phyloP scores from a whole-genome alignment of 768 basidiomycete species.

The Boletellus sp. region DNA sequence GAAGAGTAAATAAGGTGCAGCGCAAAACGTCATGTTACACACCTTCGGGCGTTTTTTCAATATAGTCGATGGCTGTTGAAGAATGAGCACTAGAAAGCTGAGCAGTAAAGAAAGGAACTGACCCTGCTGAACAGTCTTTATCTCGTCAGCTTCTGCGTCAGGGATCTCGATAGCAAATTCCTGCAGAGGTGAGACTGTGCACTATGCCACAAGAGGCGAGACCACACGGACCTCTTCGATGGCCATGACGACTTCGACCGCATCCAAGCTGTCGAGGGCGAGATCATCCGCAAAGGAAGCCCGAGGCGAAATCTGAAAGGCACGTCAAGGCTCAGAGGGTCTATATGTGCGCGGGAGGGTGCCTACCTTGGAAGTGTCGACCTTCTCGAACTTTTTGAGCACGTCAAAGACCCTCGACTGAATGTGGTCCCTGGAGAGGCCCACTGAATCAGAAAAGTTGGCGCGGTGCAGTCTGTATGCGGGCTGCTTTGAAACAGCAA shows the following conservation, averaged over 20 bases:
- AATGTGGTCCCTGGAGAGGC: conserved; percentile 22
- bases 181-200: conserved; percentile 36
- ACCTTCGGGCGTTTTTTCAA: conserved; percentile 91
- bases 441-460: conserved; percentile 28
- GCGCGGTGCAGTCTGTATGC: conserved; percentile 30
- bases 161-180: conserved; percentile 98
- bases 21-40: conserved; percentile 17
- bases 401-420: conserved; percentile 26
- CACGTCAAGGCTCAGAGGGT: conserved; percentile 22
- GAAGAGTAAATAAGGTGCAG: conserved; percentile 12
- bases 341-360: neutral
- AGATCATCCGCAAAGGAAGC: conserved; percentile 53
- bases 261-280: conserved; percentile 85
- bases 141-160: conserved; percentile 93
- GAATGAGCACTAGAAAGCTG: conserved; percentile 1
- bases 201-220: conserved; percentile 1
- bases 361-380: conserved; percentile 29
- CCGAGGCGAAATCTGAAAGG: conserved; percentile 55
- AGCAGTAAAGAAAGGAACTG: conserved; percentile 19
- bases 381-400: conserved; percentile 31
- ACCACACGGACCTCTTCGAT: conserved; percentile 73
- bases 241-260: conserved; percentile 98
- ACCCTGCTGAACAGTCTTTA: conserved; percentile 91
- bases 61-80: conserved; percentile 83
- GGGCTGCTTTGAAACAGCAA: conserved; percentile 28